Evolutionary conservation across 164 flowering plant species (phyloP).

Genomic region (Annona squamosa): DNA sequence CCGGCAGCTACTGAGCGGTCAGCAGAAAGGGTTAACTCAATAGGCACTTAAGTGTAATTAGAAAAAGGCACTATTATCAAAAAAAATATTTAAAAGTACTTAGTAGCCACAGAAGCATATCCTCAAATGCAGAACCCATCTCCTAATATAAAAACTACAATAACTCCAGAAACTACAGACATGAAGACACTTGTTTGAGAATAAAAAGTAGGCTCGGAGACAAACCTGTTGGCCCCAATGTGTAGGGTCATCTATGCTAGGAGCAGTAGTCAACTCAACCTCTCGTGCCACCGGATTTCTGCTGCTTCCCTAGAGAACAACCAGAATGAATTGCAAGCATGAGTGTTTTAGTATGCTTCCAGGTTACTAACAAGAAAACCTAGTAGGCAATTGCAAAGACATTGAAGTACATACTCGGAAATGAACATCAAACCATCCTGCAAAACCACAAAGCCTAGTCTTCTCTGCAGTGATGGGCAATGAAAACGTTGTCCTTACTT

Average conservation of each 20-base stretch:
- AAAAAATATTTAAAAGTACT: no score
- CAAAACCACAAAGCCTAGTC: constrained; percentile 67
- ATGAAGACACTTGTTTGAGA: background rate
- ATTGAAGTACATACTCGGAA: constrained; percentile 54
- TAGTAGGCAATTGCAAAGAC: background rate
- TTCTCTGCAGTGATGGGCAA: constrained; percentile 40
- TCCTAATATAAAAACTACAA: background rate
- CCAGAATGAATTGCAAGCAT: constrained; percentile 1
- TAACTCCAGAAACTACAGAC: background rate
- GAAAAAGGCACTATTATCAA: no score
- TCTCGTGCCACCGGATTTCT: constrained; percentile 59
- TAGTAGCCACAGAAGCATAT: background rate
- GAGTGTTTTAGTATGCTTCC: background rate
- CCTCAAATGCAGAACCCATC: background rate
- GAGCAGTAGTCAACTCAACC: constrained; percentile 88
- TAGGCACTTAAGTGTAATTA: no score
- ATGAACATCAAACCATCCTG: constrained; percentile 99
- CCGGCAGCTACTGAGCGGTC: no score
- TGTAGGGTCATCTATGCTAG: constrained; percentile 56
- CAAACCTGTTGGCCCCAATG: constrained; percentile 99
- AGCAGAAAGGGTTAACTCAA: no score
- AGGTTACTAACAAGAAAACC: background rate
- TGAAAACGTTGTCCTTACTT: constrained; percentile 43
- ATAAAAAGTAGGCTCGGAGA: background rate
- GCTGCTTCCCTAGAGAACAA: constrained; percentile 52